A percentile compares a stretch with the other conserved stretches of the same genome.
Evolutionary conservation across 2,329 filamentous ascomycete species (phyloP).

Genomic region (Cryphonectria naterciae): DNA sequence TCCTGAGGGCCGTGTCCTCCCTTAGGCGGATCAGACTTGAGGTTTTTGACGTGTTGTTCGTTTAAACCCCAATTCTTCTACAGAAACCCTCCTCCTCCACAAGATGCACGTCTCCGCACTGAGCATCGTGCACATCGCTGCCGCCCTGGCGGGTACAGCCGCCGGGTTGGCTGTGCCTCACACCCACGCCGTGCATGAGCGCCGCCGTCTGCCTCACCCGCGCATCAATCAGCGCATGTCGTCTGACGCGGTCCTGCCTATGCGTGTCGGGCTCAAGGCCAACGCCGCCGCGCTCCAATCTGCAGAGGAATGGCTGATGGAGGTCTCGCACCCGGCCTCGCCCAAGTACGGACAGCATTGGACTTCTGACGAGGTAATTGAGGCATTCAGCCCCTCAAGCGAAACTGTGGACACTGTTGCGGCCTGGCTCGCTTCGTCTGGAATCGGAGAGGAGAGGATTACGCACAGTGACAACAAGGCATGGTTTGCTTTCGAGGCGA

Average conservation of each 20-base stretch:
- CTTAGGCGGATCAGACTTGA: neutral
- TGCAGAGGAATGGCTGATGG: slow-evolving; percentile 25
- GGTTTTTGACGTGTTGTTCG: neutral
- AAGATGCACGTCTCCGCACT: slow-evolving; percentile 15
- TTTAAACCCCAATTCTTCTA: neutral
- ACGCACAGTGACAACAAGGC: slow-evolving; percentile 22
- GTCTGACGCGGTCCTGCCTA: slow-evolving; percentile 11
- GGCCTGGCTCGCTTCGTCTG: slow-evolving; percentile 40
- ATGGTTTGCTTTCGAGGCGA: slow-evolving; percentile 37
- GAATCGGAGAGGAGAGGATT: slow-evolving; percentile 33
- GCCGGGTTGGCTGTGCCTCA: slow-evolving; percentile 17
- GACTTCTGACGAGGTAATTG: slow-evolving; percentile 41
- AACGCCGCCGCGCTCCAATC: slow-evolving; percentile 16
- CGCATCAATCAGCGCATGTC: slow-evolving; percentile 21
- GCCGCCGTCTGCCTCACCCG: slow-evolving; percentile 19
- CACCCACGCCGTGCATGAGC: slow-evolving; percentile 22
- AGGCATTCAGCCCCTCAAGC: slow-evolving; percentile 43
- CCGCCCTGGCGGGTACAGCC: slow-evolving; percentile 17
- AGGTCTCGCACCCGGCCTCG: slow-evolving; percentile 20
- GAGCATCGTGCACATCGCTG: slow-evolving; percentile 16
- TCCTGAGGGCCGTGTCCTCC: neutral
- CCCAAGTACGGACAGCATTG: slow-evolving; percentile 38
- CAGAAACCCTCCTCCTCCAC: neutral
- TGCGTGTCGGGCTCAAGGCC: slow-evolving; percentile 24
- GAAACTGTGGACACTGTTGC: slow-evolving; percentile 40